Evolutionary conservation across 805 yeast species (phyloP).

Genomic region (Spathaspora gorwiae): DNA sequence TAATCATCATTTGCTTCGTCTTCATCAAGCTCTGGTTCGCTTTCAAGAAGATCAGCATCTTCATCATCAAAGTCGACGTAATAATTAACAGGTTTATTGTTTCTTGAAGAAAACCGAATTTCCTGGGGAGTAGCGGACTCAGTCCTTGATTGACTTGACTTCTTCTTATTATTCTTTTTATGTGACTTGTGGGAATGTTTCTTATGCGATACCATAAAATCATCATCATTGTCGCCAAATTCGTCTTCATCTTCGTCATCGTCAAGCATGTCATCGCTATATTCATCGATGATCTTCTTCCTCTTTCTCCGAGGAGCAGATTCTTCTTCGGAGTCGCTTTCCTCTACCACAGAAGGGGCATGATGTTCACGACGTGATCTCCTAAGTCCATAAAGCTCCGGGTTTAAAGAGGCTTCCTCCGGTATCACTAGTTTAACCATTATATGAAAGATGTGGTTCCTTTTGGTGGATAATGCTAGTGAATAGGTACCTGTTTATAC

Average conservation of each 20-base stretch:
- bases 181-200: constrained; percentile 19
- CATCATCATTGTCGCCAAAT: constrained; percentile 14
- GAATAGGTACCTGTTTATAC: no score
- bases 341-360: constrained; percentile 28
- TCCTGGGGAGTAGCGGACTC: constrained; percentile 26
- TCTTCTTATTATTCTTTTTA: constrained; percentile 5
- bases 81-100: constrained; percentile 65
- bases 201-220: constrained; percentile 19
- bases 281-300: constrained; percentile 16
- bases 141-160: constrained; percentile 3
- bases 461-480: no score
- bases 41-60: constrained; percentile 46
- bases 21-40: constrained; percentile 29
- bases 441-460: not conserved
- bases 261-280: constrained; percentile 5
- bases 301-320: constrained; percentile 21
- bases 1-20: constrained; percentile 29
- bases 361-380: constrained; percentile 64
- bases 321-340: constrained; percentile 33
- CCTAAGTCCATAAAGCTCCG: constrained; percentile 80
- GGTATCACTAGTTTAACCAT: constrained; percentile 35
- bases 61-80: constrained; percentile 64
- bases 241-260: constrained; percentile 13
- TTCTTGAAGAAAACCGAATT: constrained; percentile 75
- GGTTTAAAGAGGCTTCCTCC: constrained; percentile 59